A percentile compares a stretch with the other conserved stretches of the same genome.
These are phyloP conservation scores for Agapanthus africanus DNA, from an alignment of 106 monocot species.

Conservation along the genomic window DNA sequence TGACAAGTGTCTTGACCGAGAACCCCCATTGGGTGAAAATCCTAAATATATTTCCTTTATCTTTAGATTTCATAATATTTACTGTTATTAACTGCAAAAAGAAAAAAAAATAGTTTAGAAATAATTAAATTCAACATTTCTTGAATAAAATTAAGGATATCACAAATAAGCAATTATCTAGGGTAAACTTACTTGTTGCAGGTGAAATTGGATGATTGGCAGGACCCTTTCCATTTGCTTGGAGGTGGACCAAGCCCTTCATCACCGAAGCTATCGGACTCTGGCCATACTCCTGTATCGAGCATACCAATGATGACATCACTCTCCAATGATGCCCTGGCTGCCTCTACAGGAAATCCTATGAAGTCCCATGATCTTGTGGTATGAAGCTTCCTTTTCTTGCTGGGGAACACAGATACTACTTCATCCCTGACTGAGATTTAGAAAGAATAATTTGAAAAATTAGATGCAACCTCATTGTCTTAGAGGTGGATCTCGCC, in stretches of 20 bases:
- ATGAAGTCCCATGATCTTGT: conserved; percentile 22
- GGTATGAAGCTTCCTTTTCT: conserved; percentile 7
- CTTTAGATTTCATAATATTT: too few species aligned
- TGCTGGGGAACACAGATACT: conserved; percentile 15
- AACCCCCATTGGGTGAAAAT: too few species aligned
- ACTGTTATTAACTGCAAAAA: too few species aligned
- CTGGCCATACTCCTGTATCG: conserved; percentile 20
- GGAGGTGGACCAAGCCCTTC: conserved; percentile 15
- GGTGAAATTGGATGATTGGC: conserved; percentile 18
- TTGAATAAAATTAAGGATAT: background rate
- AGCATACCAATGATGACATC: conserved; percentile 19
- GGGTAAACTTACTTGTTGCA: conserved; percentile 20
- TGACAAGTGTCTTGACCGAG: too few species aligned
- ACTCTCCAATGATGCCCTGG: background rate
- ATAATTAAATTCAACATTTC: background rate
- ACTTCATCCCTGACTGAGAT: conserved; percentile 8
- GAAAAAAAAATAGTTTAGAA: too few species aligned
- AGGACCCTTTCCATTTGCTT: conserved; percentile 14
- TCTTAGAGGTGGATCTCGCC: too few species aligned
- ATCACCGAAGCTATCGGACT: conserved; percentile 17
- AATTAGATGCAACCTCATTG: background rate
- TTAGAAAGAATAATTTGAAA: background rate
- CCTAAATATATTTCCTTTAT: too few species aligned
- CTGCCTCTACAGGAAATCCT: conserved; percentile 3
- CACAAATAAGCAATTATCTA: too few species aligned